These are phyloP conservation scores for Nemania bipapillata DNA, from an alignment of 2,329 filamentous ascomycete genomes.

Conservation along the genomic window DNA sequence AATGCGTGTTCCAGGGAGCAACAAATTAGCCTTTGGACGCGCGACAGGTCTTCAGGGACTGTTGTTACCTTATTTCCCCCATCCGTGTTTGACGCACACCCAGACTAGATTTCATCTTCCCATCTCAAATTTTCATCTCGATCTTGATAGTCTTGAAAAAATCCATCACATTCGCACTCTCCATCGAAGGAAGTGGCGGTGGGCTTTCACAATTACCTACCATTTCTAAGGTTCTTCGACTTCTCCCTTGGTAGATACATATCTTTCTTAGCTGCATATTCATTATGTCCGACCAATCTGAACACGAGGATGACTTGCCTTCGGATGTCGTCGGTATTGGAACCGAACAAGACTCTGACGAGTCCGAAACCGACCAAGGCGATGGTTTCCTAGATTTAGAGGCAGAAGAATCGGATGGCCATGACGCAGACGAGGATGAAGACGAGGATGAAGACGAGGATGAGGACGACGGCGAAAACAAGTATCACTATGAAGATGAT, in stretches of 20 bases:
- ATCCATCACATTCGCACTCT: neutral
- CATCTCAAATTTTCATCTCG: constrained; percentile 19
- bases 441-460: neutral
- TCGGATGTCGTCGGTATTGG: constrained; percentile 17
- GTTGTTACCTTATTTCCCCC: constrained; percentile 1
- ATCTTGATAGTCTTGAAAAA: neutral
- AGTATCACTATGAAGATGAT: constrained; percentile 14
- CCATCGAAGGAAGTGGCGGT: neutral
- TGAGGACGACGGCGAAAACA: constrained; percentile 13
- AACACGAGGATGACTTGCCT: constrained; percentile 36
- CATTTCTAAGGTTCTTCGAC: constrained; percentile 1
- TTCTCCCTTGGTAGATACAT: neutral
- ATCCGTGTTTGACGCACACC: constrained; percentile 16
- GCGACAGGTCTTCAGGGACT: constrained; percentile 1
- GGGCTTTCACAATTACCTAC: neutral
- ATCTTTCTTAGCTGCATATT: constrained; percentile 3
- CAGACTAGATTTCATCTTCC: constrained; percentile 1
- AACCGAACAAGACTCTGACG: constrained; percentile 37
- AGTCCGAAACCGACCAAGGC: constrained; percentile 37
- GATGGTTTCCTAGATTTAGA: constrained; percentile 49
- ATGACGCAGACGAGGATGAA: constrained; percentile 35
- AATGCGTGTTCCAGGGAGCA: constrained; percentile 12
- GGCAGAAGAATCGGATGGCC: constrained; percentile 46
- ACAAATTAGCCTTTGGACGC: constrained; percentile 15
- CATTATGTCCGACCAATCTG: constrained; percentile 45